Evolutionary conservation across 208 protist genomes (phyloP).

Genomic region (Acanthamoeba polyphaga): DNA sequence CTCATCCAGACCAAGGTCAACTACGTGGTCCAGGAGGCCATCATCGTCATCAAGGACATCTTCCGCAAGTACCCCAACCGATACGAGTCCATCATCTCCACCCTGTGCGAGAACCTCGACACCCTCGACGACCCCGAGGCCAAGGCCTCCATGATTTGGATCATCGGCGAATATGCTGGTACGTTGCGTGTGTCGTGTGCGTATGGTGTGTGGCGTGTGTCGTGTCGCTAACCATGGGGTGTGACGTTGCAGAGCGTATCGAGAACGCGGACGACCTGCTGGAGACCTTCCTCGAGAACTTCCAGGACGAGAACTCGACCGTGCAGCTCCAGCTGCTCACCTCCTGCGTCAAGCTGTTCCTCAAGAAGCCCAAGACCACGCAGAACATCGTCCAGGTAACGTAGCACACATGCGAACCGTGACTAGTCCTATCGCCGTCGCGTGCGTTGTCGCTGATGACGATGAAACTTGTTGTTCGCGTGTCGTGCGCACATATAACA

Average conservation of each 20-base stretch:
- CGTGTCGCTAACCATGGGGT: background rate
- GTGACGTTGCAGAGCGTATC: constrained; percentile 90
- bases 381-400: constrained; percentile 91
- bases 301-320: constrained; percentile 93
- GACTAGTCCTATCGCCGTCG: no score
- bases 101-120: constrained; percentile 96
- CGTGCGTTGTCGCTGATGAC: background rate
- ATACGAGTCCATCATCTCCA: constrained; percentile 94
- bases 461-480: background rate
- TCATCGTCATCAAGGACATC: constrained; percentile 98
- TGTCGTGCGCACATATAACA: background rate
- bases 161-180: constrained; percentile 98
- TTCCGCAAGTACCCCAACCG: constrained; percentile 96
- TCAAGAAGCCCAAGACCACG: constrained; percentile 93
- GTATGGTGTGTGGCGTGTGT: background rate
- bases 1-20: constrained; percentile 97
- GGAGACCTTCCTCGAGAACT: constrained; percentile 96
- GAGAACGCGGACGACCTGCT: constrained; percentile 96
- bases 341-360: constrained; percentile 98
- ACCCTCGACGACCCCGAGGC: constrained; percentile 97
- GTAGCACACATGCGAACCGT: background rate
- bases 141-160: constrained; percentile 98
- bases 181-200: background rate
- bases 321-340: constrained; percentile 97
- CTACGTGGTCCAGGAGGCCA: constrained; percentile 97